These are phyloP conservation scores for Orbilia quercus DNA, from an alignment of 2,329 filamentous ascomycete species.

Conservation along the genomic window DNA sequence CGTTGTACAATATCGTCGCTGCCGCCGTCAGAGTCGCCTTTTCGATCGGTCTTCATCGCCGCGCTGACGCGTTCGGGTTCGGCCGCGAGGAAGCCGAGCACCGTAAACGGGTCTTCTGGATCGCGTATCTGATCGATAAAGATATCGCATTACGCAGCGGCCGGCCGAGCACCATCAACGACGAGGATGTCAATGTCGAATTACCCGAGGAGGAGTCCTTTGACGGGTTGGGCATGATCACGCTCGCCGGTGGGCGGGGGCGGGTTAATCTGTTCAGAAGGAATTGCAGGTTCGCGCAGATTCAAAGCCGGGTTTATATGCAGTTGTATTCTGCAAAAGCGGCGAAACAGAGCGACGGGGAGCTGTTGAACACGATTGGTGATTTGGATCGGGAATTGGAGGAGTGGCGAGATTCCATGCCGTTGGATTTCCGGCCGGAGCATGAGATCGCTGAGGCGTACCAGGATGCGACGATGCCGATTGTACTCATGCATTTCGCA, in stretches of 20 bases:
- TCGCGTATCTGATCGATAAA: slow-evolving; percentile 78
- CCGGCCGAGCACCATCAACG: slow-evolving; percentile 77
- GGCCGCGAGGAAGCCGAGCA: slow-evolving; percentile 96
- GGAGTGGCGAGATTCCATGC: slow-evolving; percentile 95
- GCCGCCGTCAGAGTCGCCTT: slow-evolving; percentile 90
- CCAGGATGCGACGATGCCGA: slow-evolving; percentile 75
- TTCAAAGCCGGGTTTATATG: slow-evolving; percentile 94
- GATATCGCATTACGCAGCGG: slow-evolving; percentile 79
- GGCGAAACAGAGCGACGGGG: slow-evolving; percentile 88
- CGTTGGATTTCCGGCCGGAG: slow-evolving; percentile 95
- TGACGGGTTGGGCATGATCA: slow-evolving; percentile 95
- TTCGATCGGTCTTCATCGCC: slow-evolving; percentile 94
- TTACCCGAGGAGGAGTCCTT: slow-evolving; percentile 88
- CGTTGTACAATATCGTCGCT: slow-evolving; percentile 88
- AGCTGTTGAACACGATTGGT: slow-evolving; percentile 93
- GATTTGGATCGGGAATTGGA: slow-evolving; percentile 91
- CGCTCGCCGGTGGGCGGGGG: slow-evolving; percentile 84
- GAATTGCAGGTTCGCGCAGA: slow-evolving; percentile 90
- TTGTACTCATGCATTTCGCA: slow-evolving; percentile 93
- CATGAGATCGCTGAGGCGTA: slow-evolving; percentile 85
- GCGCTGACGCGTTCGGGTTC: slow-evolving; percentile 89
- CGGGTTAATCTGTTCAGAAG: slow-evolving; percentile 95
- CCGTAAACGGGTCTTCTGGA: slow-evolving; percentile 81
- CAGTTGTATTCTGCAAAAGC: slow-evolving; percentile 92
- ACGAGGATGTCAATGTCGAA: slow-evolving; percentile 94